phyloP scores from a whole-genome alignment of 1,284 basidiomycete genomes.

The Ganoderma sp. region DNA sequence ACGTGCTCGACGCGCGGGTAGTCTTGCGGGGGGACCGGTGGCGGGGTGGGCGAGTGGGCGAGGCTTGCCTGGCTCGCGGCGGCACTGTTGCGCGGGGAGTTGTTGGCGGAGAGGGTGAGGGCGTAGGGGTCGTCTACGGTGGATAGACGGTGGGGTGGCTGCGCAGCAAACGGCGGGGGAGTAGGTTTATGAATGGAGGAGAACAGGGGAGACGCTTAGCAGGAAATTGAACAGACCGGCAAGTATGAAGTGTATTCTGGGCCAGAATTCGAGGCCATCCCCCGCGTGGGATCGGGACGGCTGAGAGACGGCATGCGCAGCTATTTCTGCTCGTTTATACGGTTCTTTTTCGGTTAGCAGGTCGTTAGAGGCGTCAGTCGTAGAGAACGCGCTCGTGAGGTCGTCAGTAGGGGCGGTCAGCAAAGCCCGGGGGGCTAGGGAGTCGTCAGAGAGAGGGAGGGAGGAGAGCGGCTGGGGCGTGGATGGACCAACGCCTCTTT shows the following conservation, averaged over 20 bases:
- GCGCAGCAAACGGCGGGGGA: slow-evolving; percentile 36
- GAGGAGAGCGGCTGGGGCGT: slow-evolving; percentile 5
- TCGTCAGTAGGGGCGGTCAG: slow-evolving; percentile 10
- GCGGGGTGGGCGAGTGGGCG: slow-evolving; percentile 15
- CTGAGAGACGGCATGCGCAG: slow-evolving; percentile 23
- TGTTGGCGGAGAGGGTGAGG: slow-evolving; percentile 30
- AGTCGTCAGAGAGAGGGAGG: neutral
- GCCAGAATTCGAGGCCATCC: slow-evolving; percentile 7
- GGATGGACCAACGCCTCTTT: slow-evolving; percentile 1
- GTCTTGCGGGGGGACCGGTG: slow-evolving; percentile 25
- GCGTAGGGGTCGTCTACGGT: slow-evolving; percentile 42
- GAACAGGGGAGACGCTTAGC: neutral
- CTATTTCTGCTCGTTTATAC: slow-evolving; percentile 12
- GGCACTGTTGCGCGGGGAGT: slow-evolving; percentile 32
- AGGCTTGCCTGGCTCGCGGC: slow-evolving; percentile 12
- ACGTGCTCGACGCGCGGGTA: slow-evolving; percentile 31
- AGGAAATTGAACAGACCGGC: slow-evolving; percentile 18
- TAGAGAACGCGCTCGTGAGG: slow-evolving; percentile 10
- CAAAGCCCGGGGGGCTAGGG: neutral
- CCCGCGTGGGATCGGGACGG: slow-evolving; percentile 21
- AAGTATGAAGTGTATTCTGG: slow-evolving; percentile 20
- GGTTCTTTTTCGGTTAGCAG: slow-evolving; percentile 7
- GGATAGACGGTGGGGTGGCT: slow-evolving; percentile 46
- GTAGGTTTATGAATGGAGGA: slow-evolving; percentile 10
- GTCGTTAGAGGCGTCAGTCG: slow-evolving; percentile 9